A percentile compares a stretch with the other conserved stretches of the same genome.
Evolutionary conservation across 2,329 filamentous ascomycete genomes (phyloP).

Genomic region (Colletotrichum tofieldiae): DNA sequence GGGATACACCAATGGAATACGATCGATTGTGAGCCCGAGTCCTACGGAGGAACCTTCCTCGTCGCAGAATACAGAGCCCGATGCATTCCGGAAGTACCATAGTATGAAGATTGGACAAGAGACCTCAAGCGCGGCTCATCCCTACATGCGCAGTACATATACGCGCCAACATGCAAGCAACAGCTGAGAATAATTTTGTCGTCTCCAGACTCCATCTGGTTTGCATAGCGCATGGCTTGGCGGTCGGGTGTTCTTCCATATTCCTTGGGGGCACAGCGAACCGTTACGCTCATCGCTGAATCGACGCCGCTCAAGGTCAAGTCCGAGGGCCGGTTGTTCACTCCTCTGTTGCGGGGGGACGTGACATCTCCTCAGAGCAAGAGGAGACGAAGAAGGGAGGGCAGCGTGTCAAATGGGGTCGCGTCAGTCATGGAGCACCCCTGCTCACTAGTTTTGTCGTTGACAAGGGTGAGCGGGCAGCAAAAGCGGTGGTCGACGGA

Average conservation of each 20-base stretch:
- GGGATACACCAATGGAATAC: not conserved
- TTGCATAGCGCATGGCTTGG: not conserved
- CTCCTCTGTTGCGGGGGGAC: conserved; percentile 5
- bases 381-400: not conserved
- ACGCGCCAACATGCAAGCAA: conserved; percentile 3
- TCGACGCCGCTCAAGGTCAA: conserved; percentile 5
- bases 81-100: conserved; percentile 30
- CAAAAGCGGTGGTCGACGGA: conserved; percentile 19
- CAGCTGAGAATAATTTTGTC: not conserved
- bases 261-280: not conserved
- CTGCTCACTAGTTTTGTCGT: conserved; percentile 33
- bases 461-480: conserved; percentile 28
- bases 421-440: conserved; percentile 30
- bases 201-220: conserved; percentile 9
- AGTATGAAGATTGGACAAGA: conserved; percentile 19
- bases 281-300: conserved; percentile 1
- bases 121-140: conserved; percentile 22
- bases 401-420: conserved; percentile 35
- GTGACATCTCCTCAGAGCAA: conserved; percentile 23
- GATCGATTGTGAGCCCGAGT: not conserved
- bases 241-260: not conserved
- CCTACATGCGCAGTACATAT: not conserved
- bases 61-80: not conserved
- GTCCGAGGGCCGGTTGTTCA: not conserved
- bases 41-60: not conserved